Conservation (phyloP, 1,139 yeast genomes). For the Yamadazyma pseudoaaseri region DNA sequence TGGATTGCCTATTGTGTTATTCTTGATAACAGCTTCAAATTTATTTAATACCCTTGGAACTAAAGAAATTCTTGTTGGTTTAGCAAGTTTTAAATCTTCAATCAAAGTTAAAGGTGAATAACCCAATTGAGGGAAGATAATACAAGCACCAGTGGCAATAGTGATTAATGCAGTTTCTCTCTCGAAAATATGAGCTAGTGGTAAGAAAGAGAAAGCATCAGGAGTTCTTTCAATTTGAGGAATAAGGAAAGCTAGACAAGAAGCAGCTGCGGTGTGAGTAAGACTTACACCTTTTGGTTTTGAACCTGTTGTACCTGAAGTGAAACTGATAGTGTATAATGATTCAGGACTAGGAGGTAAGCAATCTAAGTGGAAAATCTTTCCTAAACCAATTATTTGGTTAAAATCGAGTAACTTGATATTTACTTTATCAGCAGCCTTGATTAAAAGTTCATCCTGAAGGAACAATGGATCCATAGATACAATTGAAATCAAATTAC, state of each 20-base stretch:
- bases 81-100: constrained; percentile 35
- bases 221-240: constrained; percentile 12
- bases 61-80: constrained; percentile 34
- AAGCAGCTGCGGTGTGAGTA: constrained; percentile 28
- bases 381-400: constrained; percentile 31
- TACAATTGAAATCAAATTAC: constrained; percentile 28
- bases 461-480: constrained; percentile 35
- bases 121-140: constrained; percentile 42
- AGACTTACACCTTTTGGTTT: constrained; percentile 41
- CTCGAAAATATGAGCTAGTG: constrained; percentile 73
- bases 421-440: constrained; percentile 20
- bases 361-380: constrained; percentile 21
- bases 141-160: constrained; percentile 26
- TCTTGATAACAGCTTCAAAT: constrained; percentile 46
- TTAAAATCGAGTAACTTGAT: constrained; percentile 31
- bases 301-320: constrained; percentile 45
- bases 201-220: constrained; percentile 44
- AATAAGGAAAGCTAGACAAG: constrained; percentile 23
- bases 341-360: constrained; percentile 29
- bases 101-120: constrained; percentile 36
- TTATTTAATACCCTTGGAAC: constrained; percentile 42
- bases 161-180: constrained; percentile 28
- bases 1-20: constrained; percentile 42
- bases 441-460: constrained; percentile 18
- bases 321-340: constrained; percentile 38